Evolutionary conservation across 257 asterid genomes (phyloP).

Genomic region (Jacaranda mimosifolia): DNA sequence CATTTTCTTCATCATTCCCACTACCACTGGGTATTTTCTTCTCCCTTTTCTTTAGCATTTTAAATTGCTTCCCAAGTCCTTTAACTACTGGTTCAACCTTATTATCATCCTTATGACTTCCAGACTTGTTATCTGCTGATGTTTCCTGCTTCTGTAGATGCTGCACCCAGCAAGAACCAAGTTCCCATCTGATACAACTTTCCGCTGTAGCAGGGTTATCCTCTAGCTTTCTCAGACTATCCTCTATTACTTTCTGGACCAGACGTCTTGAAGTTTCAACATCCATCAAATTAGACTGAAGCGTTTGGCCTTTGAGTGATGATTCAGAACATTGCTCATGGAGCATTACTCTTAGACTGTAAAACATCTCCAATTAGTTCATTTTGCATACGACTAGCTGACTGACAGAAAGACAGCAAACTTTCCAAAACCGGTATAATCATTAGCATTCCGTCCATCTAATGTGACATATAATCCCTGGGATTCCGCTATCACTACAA

Average conservation of each 20-base stretch:
- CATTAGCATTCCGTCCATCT: constrained; percentile 20
- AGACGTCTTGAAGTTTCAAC: constrained; percentile 57
- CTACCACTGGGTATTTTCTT: constrained; percentile 46
- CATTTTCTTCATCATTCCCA: constrained; percentile 57
- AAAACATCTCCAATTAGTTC: constrained; percentile 42
- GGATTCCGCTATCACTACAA: constrained; percentile 14
- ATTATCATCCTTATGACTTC: constrained; percentile 54
- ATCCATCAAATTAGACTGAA: constrained; percentile 48
- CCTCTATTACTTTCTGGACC: constrained; percentile 68
- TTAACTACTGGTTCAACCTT: constrained; percentile 79
- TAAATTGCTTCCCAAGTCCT: constrained; percentile 97
- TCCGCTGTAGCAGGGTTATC: constrained; percentile 48
- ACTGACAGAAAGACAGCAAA: constrained; percentile 20
- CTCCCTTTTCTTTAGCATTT: constrained; percentile 86
- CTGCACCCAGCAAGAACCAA: constrained; percentile 98
- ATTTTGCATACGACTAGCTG: constrained; percentile 31
- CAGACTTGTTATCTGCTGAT: constrained; percentile 54
- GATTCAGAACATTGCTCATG: constrained; percentile 58
- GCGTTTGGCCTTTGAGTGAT: constrained; percentile 57
- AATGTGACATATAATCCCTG: neutral
- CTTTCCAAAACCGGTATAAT: neutral
- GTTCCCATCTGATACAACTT: constrained; percentile 92
- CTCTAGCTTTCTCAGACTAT: constrained; percentile 64
- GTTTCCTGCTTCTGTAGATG: constrained; percentile 93
- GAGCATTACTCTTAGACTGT: constrained; percentile 85